Conservation (phyloP, 768 basidiomycete genomes). For the Tephrocybe sp. region DNA sequence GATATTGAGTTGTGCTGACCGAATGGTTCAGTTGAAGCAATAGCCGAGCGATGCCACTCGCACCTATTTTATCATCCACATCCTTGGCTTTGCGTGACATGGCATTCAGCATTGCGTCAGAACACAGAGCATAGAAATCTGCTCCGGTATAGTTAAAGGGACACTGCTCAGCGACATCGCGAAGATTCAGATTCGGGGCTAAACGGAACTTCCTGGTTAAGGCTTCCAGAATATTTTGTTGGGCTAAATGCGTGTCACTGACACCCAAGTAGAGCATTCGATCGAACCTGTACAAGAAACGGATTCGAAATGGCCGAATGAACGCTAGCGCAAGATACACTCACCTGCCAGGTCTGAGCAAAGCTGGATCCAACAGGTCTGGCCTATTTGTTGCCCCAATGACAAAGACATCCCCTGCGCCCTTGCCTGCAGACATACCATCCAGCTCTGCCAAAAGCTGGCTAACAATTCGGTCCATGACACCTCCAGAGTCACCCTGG, state of each 20-base stretch:
- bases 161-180: conserved; percentile 65
- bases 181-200: conserved; percentile 64
- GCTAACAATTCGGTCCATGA: conserved; percentile 97
- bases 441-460: conserved; percentile 93
- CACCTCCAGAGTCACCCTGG: conserved; percentile 94
- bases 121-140: conserved; percentile 96
- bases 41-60: conserved; percentile 14
- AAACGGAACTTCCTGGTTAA: conserved; percentile 91
- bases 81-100: conserved; percentile 86
- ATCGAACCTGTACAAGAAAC: conserved; percentile 71
- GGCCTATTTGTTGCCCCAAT: conserved; percentile 96
- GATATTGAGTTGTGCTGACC: conserved; percentile 47
- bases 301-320: neutral
- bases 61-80: conserved; percentile 76
- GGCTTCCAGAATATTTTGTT: conserved; percentile 84
- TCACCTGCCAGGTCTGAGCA: conserved; percentile 85
- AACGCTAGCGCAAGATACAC: conserved; percentile 14
- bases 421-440: conserved; percentile 70
- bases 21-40: neutral
- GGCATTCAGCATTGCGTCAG: conserved; percentile 93
- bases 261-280: conserved; percentile 95
- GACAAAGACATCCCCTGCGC: conserved; percentile 81
- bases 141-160: conserved; percentile 96
- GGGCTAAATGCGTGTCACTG: conserved; percentile 82
- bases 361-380: conserved; percentile 85